Base-by-base conservation (phyloP, 1,284 basidiomycete genomes). In the Megacollybia platyphylla region DNA sequence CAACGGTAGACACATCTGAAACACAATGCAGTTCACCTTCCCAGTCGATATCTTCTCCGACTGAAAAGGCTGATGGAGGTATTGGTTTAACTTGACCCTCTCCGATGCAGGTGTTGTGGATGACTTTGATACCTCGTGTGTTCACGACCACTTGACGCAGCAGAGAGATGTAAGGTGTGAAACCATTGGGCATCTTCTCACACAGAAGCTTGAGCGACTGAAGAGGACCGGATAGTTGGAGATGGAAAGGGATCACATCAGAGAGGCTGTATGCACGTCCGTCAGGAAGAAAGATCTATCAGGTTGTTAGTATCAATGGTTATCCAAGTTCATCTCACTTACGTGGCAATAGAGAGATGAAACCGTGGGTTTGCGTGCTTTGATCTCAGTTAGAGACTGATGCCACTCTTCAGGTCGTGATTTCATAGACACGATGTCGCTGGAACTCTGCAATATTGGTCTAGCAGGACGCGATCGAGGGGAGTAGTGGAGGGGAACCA, bases 351-450 rank as follows among this genome's bases (percentile, higher is more conserved):
- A 55, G 8, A 76, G 56, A 4, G 67, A 65, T 43, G 52, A 52
- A 18, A 59, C 47, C 29, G 47, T 53, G 29, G 49, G 51, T 17
- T 48, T 44, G 41, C 59, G 58, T 3, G 57, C 60, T 40, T 62
- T 54, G 47, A 80, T 61, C 5, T 54, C 52, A 45, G 67, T 63
- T 11, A 64, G 56, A 7, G 66, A 60, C 51, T 80, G 74, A 43
- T 64, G 63, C 75, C 76, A 82, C 51, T 80, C 77, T 47, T 79
- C 79, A 8, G 79, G 78, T 7, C 60, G 58, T 0, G 60, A 58
- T 59, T 82, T 73, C 52, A 71, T 50, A 13, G 67, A 60, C 10
- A 67, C 62, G 51, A 73, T 63, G 54, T 76, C 63, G 39, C 62
- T 51, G 26, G 63, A 45, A 53, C 53, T 43, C 7, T 56, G 51